Base-by-base conservation (phyloP, 768 basidiomycete genomes). In the Hysterangium stoloniferum region DNA sequence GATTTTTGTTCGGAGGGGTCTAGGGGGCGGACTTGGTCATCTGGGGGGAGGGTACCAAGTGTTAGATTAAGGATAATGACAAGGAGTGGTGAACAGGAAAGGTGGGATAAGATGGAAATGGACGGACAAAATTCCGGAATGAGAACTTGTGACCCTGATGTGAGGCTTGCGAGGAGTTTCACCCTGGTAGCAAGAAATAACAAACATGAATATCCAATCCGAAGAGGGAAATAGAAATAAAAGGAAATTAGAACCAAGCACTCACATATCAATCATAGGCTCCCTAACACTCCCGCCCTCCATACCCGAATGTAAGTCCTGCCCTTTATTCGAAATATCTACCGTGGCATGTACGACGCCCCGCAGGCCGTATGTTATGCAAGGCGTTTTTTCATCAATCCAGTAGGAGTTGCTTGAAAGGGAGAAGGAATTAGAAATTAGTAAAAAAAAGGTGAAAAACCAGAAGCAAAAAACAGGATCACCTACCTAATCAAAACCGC, bases 221-320 rank as follows among this genome's bases (percentile, higher is more conserved):
- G 24, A 20, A 45, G 22, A 34, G 19, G 35, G 13, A 15, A 13
- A 12, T 24, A 28, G 8, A 15, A 1, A 15, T 29, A 17, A 6
- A 7, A 33, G 13, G 24, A 60, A 76, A 50, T n/a, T n/a, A n/a
- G n/a, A n/a, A n/a, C n/a, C n/a, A n/a, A n/a, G n/a, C n/a, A n/a
- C n/a, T n/a, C 58, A 89, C 87, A 98, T 90, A 59, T 98, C 96
- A 43, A 82, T 71, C 86, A 98, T 91, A 0, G 96, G 94, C 66
- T 99, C 96, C 2, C 70, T 69, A 1, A 82, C 76, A 1, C 80
- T 86, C 13, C 96, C 96, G 28, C 96, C 96, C 59, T 96, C 91
- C 7, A 97, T 76, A 54, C 96, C 96, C 13, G 91, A 93, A 64
- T 99, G 96, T 36, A 89, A 71, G 63, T 97, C 95, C 0, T 86